Base-by-base conservation (phyloP, 768 basidiomycete species). In the Lactarius vividus region DNA sequence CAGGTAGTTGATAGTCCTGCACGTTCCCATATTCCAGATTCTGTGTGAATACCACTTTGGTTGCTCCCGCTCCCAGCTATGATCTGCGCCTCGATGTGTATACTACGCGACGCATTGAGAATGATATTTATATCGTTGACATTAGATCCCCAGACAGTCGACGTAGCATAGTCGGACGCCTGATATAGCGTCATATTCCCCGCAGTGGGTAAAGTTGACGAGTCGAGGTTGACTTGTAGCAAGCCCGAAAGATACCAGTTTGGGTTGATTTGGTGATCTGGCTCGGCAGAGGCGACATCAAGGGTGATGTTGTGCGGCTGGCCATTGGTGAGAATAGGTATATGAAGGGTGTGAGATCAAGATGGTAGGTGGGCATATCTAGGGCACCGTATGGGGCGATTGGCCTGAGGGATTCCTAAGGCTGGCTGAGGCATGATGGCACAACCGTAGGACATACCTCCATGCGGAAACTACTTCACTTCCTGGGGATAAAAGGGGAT, bases 181-280 rank as follows among this genome's bases (percentile, higher is more conserved):
- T 81, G 74, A 70, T 90, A 88, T 10, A 71, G 20, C 0, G 81
- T 85, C 64, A 92, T 89, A 29, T 78, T 81, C 31, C 91, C 91
- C 1, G 85, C 89, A 3, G 91, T 92, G 3, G 80, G 88, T 71
- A 78, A 77, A 1, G 79, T 75, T 37, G 89, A 89, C 9, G 84
- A 74, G 72, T 91, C 88, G 1, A 84, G 85, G 64, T 87, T 75
- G 55, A 90, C 86, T 73, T 92, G 89, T 7, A 93, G 74, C 44
- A 78, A 72, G 11, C 82, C 91, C 4, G 89, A 90, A 33, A 91
- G 84, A 72, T 84, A 89, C 91, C 91, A 93, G 71, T 91, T 92
- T 10, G 83, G 80, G 60, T 88, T 82, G 71, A 88, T 84, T 23
- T 79, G 76, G 64, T 87, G 88, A 70, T 87, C 80, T 9, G 73